These are phyloP conservation scores for Dissophora ornata DNA, from an alignment of 192 early-diverging fungal species.

Conservation along the genomic window DNA sequence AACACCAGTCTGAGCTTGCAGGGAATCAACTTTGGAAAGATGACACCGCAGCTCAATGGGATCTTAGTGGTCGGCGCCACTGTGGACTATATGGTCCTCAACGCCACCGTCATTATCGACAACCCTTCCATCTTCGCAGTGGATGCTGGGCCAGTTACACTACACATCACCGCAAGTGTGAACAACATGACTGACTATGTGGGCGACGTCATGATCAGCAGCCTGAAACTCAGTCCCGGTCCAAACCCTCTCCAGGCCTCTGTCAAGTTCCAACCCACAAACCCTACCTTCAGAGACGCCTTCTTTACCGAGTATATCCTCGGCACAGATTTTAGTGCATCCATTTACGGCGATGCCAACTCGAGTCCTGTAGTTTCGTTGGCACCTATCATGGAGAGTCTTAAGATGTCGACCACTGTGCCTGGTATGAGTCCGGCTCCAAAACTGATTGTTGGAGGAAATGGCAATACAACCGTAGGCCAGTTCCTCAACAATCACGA, in stretches of 20 bases:
- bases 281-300: conserved; percentile 21
- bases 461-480: conserved; percentile 33
- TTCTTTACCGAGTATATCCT: conserved; percentile 34
- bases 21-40: conserved; percentile 30
- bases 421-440: conserved; percentile 38
- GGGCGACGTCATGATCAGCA: conserved; percentile 24
- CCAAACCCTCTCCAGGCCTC: conserved; percentile 16
- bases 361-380: conserved; percentile 23
- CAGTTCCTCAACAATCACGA: conserved; percentile 26
- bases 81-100: conserved; percentile 21
- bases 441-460: conserved; percentile 18
- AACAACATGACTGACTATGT: conserved; percentile 14
- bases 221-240: conserved; percentile 24
- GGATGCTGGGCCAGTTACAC: conserved; percentile 22
- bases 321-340: conserved; percentile 19
- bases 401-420: conserved; percentile 25
- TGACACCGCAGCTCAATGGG: conserved; percentile 14
- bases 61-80: conserved; percentile 21
- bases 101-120: conserved; percentile 30
- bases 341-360: conserved; percentile 28
- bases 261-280: conserved; percentile 19
- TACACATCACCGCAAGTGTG: conserved; percentile 14
- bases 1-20: conserved; percentile 30
- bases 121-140: conserved; percentile 45
- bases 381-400: conserved; percentile 17